Base-by-base conservation (phyloP, 805 yeast species). In the Candida suzukii region DNA sequence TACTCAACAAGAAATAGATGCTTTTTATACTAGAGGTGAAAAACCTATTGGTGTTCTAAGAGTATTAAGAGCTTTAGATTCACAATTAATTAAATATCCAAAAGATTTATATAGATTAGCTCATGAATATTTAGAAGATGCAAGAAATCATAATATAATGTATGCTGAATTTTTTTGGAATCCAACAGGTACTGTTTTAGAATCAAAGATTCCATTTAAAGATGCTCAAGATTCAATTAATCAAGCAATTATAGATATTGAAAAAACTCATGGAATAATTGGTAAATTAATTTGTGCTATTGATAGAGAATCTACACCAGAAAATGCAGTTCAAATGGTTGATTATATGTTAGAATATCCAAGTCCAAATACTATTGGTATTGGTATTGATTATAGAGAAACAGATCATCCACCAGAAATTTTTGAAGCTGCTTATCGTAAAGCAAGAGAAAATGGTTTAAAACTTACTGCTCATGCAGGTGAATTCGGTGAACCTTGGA, bases 361-460 rank as follows among this genome's bases (percentile, higher is more conserved):
- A 26, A 41, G 46, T 18, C 55, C 56, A 7, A 47, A 42, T 35
- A 50, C 50, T 13, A 45, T 54, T 19, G 63, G 63, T 4, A 49
- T 58, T 30, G 63, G 63, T n/a, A 55, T 58, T 17, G 63, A 58
- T 42, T 58, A 58, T 43, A 46, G 61, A 38, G 63, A 58, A 38
- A 50, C 47, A 14, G 52, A 51, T 27, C 50, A 58, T 14, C 62
- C 61, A 14, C 62, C 63, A 2, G 51, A 51, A 28, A 45, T 51
- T 10, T 58, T 58, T 42, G 28, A 39, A 18, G 52, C 57, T 16
- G 58, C 63, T 11, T 58, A 56, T 39, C 29, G 22, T 2, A 38
- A 46, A 14, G 63, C 61, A 2, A 51, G 42, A 39, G 25, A 36
- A 11, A 31, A 48, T 33, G 62, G 62, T 4, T 49, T 41, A 35